A percentile compares a stretch with the other conserved stretches of the same genome.
Conservation (phyloP, 371 early-diverging fungal species). For the Zopfochytrium polystomum region DNA sequence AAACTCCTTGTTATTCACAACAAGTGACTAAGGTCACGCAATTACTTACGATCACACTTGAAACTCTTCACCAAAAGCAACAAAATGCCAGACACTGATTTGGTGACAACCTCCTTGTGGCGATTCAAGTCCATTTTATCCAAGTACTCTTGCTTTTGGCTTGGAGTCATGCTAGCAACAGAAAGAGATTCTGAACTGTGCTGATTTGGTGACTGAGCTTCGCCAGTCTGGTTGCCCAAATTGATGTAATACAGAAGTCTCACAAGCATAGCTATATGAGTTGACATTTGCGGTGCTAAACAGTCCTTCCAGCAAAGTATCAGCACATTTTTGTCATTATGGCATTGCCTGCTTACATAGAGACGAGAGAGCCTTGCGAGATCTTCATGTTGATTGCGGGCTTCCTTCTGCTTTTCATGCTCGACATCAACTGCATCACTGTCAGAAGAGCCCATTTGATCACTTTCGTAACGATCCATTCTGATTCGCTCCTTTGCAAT, state of each 20-base stretch:
- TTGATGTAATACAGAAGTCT: constrained; percentile 53
- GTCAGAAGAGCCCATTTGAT: constrained; percentile 20
- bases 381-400: no score
- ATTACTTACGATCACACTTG: constrained; percentile 62
- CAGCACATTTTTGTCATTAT: constrained; percentile 1
- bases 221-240: constrained; percentile 25
- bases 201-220: not conserved
- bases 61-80: constrained; percentile 64
- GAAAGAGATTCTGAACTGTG: constrained; percentile 1
- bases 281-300: constrained; percentile 35
- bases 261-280: constrained; percentile 46
- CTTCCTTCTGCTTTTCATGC: constrained; percentile 5
- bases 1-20: not conserved
- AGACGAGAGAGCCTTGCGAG: constrained; percentile 40
- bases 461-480: constrained; percentile 48
- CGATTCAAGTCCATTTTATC: constrained; percentile 46
- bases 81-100: constrained; percentile 69
- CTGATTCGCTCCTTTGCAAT: constrained; percentile 44
- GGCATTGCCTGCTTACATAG: constrained; percentile 37
- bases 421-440: constrained; percentile 3
- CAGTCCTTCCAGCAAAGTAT: constrained; percentile 5
- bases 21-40: no score
- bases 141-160: not conserved
- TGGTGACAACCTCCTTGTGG: constrained; percentile 72
- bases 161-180: constrained; percentile 1